Percentiles rank a stretch among this genome's conserved stretches.
Conservation (phyloP, 495 filamentous ascomycete species). For the Parachaetomium inaequale region DNA sequence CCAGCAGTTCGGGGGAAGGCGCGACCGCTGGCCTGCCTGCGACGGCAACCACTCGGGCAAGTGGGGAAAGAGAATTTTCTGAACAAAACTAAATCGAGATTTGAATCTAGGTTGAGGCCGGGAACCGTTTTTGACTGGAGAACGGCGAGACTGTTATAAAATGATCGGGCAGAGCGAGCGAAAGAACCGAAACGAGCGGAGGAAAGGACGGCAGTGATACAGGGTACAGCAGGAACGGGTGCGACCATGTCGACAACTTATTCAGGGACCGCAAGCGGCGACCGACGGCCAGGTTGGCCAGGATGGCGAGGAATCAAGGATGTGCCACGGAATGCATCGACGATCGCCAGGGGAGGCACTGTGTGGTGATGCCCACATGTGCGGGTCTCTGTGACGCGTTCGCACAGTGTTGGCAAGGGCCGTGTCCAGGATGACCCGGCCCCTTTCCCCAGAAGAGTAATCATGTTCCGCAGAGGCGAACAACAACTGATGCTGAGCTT, state of each 20-base stretch:
- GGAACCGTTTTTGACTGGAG: background rate
- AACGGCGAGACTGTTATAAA: background rate
- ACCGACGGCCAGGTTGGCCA: no score
- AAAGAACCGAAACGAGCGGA: background rate
- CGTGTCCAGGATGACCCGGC: background rate
- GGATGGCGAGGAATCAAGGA: background rate
- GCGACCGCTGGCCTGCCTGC: background rate
- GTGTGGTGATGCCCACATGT: background rate
- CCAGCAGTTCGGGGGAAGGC: background rate
- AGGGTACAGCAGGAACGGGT: background rate
- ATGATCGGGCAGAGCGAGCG: background rate
- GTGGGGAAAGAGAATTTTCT: background rate
- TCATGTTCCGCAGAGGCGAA: background rate
- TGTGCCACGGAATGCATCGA: background rate
- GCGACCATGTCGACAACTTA: background rate
- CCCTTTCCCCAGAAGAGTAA: background rate
- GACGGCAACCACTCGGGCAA: background rate
- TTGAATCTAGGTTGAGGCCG: no score
- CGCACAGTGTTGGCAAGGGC: background rate
- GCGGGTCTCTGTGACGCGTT: background rate
- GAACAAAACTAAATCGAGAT: no score
- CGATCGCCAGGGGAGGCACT: background rate
- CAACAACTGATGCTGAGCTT: background rate
- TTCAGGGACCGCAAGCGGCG: background rate
- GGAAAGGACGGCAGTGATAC: constrained; percentile 10